Evolutionary conservation across 805 yeast species (phyloP).

Genomic region (Teunomyces kruisii): DNA sequence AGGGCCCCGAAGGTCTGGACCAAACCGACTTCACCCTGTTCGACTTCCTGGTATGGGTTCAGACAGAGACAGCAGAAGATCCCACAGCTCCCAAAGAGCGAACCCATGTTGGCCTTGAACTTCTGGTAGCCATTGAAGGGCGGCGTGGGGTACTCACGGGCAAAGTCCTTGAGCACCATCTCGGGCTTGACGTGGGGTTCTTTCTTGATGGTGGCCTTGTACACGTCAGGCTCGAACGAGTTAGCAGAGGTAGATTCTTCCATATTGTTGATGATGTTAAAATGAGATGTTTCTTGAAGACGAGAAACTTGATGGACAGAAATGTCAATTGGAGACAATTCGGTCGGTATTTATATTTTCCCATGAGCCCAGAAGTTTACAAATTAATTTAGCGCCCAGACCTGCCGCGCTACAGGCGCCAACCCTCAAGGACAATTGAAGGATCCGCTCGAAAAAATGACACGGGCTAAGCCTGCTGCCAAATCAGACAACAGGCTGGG

Average conservation of each 20-base stretch:
- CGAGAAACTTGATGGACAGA: no score
- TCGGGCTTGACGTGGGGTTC: conserved; percentile 37
- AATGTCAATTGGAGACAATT: neutral
- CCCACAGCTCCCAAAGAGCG: conserved; percentile 52
- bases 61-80: conserved; percentile 55
- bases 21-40: conserved; percentile 69
- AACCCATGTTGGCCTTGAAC: conserved; percentile 43
- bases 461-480: no score
- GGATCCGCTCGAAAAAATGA: no score
- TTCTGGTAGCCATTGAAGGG: conserved; percentile 41
- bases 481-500: no score
- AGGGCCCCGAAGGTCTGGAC: conserved; percentile 67
- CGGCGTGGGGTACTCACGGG: conserved; percentile 41
- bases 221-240: conserved; percentile 3
- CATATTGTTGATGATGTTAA: no score
- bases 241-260: neutral
- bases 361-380: no score
- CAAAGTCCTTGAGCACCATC: conserved; percentile 42
- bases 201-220: conserved; percentile 1
- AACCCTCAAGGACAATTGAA: no score
- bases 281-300: no score
- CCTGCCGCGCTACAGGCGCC: no score
- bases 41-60: conserved; percentile 59
- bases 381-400: no score
- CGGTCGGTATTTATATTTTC: no score